Percentiles rank a stretch among this genome's conserved stretches.
Conservation (phyloP, 768 basidiomycete species). For the Floccularia luteovirens region DNA sequence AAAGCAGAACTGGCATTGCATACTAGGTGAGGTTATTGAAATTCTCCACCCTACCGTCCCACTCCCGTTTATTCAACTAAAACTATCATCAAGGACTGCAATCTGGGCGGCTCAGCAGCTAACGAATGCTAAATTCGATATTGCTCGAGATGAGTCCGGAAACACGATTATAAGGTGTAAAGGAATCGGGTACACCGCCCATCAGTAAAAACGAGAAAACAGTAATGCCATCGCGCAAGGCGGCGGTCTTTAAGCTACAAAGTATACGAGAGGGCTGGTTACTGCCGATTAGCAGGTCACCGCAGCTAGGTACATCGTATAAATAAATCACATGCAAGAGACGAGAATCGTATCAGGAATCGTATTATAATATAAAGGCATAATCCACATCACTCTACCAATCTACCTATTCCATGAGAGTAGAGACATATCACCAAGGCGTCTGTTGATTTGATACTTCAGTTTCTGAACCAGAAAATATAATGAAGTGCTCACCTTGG, state of each 20-base stretch:
- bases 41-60: constrained; percentile 1
- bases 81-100: constrained; percentile 37
- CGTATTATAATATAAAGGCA: constrained; percentile 17
- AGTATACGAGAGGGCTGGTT: too few relatives aligned
- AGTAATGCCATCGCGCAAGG: too few relatives aligned
- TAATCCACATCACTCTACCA: constrained; percentile 6
- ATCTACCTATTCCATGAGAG: constrained; percentile 75
- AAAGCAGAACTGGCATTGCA: constrained; percentile 57
- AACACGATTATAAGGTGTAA: constrained; percentile 46
- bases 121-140: constrained; percentile 56
- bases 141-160: constrained; percentile 35
- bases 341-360: too few relatives aligned
- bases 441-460: constrained; percentile 30
- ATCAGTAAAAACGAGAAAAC: neutral
- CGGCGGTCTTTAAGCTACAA: too few relatives aligned
- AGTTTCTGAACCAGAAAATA: neutral
- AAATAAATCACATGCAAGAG: too few relatives aligned
- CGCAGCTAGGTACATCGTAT: too few relatives aligned
- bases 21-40: constrained; percentile 51
- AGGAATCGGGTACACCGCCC: constrained; percentile 48
- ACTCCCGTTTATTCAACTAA: constrained; percentile 1
- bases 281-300: too few relatives aligned
- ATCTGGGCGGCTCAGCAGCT: constrained; percentile 69
- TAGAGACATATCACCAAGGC: constrained; percentile 80
- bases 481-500: constrained; percentile 55